These are phyloP conservation scores for Xylaria bambusicola DNA, from an alignment of 495 filamentous ascomycete species.

Conservation along the genomic window DNA sequence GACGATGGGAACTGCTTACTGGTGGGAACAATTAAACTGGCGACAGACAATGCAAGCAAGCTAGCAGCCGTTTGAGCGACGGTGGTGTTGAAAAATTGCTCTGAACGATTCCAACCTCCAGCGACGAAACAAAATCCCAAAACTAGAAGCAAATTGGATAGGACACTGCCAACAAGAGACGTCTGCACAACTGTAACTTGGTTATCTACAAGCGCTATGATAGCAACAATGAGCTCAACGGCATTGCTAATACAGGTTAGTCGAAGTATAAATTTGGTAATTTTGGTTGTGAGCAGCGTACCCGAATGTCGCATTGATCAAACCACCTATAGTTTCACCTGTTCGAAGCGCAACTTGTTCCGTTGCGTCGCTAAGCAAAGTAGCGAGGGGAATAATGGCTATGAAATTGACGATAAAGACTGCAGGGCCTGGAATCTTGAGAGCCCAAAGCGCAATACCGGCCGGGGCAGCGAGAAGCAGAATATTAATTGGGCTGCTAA, in stretches of 20 bases:
- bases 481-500: conserved; percentile 84
- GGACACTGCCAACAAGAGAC: conserved; percentile 84
- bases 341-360: conserved; percentile 83
- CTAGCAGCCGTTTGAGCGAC: conserved; percentile 92
- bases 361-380: conserved; percentile 85
- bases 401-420: conserved; percentile 90
- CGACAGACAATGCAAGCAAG: conserved; percentile 77
- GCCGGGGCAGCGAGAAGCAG: conserved; percentile 76
- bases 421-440: conserved; percentile 53
- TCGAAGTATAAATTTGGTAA: too few relatives aligned
- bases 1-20: background rate
- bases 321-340: conserved; percentile 82
- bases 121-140: conserved; percentile 94
- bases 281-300: too few relatives aligned
- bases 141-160: conserved; percentile 89
- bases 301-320: conserved; percentile 89
- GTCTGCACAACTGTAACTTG: conserved; percentile 90
- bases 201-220: conserved; percentile 72
- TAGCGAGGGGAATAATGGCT: conserved; percentile 87
- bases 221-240: conserved; percentile 87
- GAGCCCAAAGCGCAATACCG: conserved; percentile 72
- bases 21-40: conserved; percentile 83
- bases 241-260: conserved; percentile 63
- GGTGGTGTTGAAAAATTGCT: conserved; percentile 89
- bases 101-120: conserved; percentile 73